Evolutionary conservation across 805 yeast genomes (phyloP).

Genomic region (Helenozyma baotianmanensis): DNA sequence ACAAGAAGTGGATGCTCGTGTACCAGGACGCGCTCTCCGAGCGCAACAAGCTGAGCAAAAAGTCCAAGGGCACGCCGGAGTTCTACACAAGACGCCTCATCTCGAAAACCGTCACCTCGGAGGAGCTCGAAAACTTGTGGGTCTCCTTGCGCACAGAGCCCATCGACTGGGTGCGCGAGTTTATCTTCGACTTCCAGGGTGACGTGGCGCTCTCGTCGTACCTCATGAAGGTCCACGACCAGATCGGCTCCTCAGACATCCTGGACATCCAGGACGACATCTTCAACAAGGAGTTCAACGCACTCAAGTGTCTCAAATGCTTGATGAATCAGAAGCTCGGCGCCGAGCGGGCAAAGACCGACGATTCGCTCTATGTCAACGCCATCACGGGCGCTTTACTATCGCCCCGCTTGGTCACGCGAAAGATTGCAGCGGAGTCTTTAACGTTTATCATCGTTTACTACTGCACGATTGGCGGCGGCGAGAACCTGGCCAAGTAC

Average conservation of each 20-base stretch:
- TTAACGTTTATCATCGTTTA: slow-evolving; percentile 46
- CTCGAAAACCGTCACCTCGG: slow-evolving; percentile 60
- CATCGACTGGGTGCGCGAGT: slow-evolving; percentile 69
- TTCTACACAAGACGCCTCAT: slow-evolving; percentile 72
- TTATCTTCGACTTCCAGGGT: slow-evolving; percentile 72
- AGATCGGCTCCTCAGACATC: slow-evolving; percentile 22
- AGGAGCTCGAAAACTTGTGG: slow-evolving; percentile 78
- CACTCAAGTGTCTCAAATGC: slow-evolving; percentile 75
- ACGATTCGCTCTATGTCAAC: slow-evolving; percentile 41
- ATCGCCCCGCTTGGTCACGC: slow-evolving; percentile 70
- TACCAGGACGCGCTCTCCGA: slow-evolving; percentile 83
- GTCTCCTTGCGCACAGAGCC: slow-evolving; percentile 92
- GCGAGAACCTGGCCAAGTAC: slow-evolving; percentile 40
- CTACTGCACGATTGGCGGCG: slow-evolving; percentile 23
- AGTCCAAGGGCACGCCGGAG: slow-evolving; percentile 51
- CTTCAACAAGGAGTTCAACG: slow-evolving; percentile 66
- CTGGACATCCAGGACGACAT: slow-evolving; percentile 44
- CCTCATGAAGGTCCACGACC: slow-evolving; percentile 46
- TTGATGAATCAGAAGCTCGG: slow-evolving; percentile 62
- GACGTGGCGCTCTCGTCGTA: slow-evolving; percentile 69
- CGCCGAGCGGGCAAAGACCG: slow-evolving; percentile 51
- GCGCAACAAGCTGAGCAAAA: slow-evolving; percentile 46
- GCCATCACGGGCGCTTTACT: slow-evolving; percentile 69
- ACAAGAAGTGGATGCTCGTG: slow-evolving; percentile 88
- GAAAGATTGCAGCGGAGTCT: slow-evolving; percentile 77